Evolutionary conservation across 345 rosid species (phyloP).

Genomic region (Iberis pinnata): DNA sequence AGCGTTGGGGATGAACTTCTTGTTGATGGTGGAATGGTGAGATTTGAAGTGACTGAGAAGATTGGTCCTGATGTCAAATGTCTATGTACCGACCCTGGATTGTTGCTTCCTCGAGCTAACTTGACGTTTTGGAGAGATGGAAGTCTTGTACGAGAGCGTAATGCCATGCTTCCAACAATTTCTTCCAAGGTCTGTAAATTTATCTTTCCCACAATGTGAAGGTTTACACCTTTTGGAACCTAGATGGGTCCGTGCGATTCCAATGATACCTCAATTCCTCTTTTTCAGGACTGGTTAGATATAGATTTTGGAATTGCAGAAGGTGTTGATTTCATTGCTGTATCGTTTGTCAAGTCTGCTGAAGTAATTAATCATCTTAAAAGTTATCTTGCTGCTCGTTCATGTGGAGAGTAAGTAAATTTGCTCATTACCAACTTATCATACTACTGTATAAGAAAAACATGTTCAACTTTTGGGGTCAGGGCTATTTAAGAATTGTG

Average conservation of each 20-base stretch:
- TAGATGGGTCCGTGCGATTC: conserved; percentile 15
- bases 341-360: conserved; percentile 98
- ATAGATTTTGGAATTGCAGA: conserved; percentile 96
- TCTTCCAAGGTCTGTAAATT: conserved; percentile 61
- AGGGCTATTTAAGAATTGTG: not conserved
- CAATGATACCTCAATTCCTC: not conserved
- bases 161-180: conserved; percentile 99
- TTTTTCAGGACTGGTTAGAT: conserved; percentile 94
- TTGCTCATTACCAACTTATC: conserved; percentile 1
- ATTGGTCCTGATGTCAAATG: conserved; percentile 98
- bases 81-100: conserved; percentile 83
- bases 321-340: conserved; percentile 95
- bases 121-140: conserved; percentile 99
- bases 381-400: conserved; percentile 88
- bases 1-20: conserved; percentile 87
- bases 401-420: conserved; percentile 57
- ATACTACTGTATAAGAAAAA: not conserved
- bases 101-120: conserved; percentile 94
- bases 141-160: conserved; percentile 89
- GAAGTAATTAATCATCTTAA: conserved; percentile 94
- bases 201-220: not conserved
- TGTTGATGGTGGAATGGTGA: conserved; percentile 99
- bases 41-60: conserved; percentile 95
- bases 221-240: not conserved
- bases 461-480: not conserved